Conservation (phyloP, 306 rosid species). For the Castanea mollissima region DNA sequence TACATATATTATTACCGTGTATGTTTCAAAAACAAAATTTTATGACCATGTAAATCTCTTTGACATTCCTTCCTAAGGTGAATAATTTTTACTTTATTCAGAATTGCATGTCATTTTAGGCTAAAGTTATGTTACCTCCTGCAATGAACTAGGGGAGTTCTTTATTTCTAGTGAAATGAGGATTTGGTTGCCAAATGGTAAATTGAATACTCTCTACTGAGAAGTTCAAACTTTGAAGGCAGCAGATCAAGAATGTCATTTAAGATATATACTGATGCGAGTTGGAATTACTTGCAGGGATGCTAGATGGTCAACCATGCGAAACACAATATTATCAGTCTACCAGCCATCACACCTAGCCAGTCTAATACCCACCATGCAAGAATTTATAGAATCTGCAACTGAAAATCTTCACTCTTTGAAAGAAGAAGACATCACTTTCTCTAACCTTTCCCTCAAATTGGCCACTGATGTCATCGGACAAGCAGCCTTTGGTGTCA, state of each 20-base stretch:
- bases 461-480: slow-evolving; percentile 84
- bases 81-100: too few species aligned
- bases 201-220: neutral
- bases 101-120: too few species aligned
- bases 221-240: neutral
- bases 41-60: too few species aligned
- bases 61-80: too few species aligned
- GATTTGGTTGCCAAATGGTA: neutral
- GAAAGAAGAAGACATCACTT: slow-evolving; percentile 42
- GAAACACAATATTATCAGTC: slow-evolving; percentile 69
- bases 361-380: slow-evolving; percentile 80
- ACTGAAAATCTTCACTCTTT: slow-evolving; percentile 55
- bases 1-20: too few species aligned
- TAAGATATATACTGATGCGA: neutral
- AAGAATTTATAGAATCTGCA: slow-evolving; percentile 68
- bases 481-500: slow-evolving; percentile 89
- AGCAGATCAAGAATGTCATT: neutral
- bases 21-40: too few species aligned
- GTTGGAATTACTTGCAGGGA: slow-evolving; percentile 51
- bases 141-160: neutral
- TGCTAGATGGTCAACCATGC: slow-evolving; percentile 84
- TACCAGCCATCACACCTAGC: slow-evolving; percentile 83
- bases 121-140: too few species aligned
- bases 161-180: neutral
- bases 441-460: slow-evolving; percentile 70